Evolutionary conservation across 352 stramenopile species (phyloP).

Genomic region (Globisporangium nagaii): DNA sequence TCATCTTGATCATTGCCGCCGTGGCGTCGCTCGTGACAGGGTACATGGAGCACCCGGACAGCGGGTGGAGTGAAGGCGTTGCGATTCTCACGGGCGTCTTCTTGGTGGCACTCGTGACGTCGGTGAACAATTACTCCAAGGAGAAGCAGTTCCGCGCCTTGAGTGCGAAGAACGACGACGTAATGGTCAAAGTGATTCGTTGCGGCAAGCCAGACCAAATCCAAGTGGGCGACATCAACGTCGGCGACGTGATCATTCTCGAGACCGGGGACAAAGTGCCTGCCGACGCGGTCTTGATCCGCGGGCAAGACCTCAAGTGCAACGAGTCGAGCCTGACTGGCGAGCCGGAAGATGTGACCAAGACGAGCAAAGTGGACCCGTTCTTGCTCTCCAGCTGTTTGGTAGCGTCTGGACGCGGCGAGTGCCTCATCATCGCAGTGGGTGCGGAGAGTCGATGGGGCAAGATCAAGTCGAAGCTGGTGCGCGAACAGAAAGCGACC

Average conservation of each 20-base stretch:
- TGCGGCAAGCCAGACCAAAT: conserved; percentile 62
- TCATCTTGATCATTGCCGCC: conserved; percentile 85
- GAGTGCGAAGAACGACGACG: conserved; percentile 87
- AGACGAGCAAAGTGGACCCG: conserved; percentile 62
- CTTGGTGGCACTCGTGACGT: conserved; percentile 93
- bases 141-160: conserved; percentile 87
- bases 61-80: conserved; percentile 93
- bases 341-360: conserved; percentile 92
- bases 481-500: conserved; percentile 84
- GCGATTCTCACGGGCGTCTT: conserved; percentile 93
- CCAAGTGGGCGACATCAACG: conserved; percentile 64
- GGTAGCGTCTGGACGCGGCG: conserved; percentile 57
- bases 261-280: conserved; percentile 92
- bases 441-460: conserved; percentile 82
- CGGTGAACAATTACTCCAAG: conserved; percentile 96
- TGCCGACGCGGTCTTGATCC: conserved; percentile 91
- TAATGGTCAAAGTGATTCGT: conserved; percentile 78
- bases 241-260: conserved; percentile 90
- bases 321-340: conserved; percentile 96
- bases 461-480: conserved; percentile 89
- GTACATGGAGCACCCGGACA: conserved; percentile 71
- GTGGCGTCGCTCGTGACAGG: conserved; percentile 82
- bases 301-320: conserved; percentile 90
- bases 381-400: conserved; percentile 88
- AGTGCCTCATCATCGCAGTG: conserved; percentile 83